Base-by-base conservation (phyloP, 2,329 filamentous ascomycete species). In the Acrocalymma vagum region DNA sequence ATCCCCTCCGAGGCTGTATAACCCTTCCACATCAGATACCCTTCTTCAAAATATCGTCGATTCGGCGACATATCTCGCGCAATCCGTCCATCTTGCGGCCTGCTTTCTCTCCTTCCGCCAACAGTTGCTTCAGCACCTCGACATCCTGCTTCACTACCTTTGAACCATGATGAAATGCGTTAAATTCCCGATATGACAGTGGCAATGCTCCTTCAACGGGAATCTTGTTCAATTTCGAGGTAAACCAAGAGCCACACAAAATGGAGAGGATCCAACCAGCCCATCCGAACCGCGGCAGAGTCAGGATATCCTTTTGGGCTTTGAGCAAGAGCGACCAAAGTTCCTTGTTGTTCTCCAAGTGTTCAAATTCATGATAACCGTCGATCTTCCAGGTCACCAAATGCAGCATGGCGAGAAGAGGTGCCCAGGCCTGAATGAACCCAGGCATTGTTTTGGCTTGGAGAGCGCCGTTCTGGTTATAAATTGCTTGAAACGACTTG, bases 111-210 rank as follows among this genome's bases (percentile, higher is more conserved):
- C 56, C 54, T n/a, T 56, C 50, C 3, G 13, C 31, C 8, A 52
- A 6, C 2, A 58, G 2, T 9, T 54, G 46, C 18, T 55, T 39
- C 16, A 60, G 14, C 9, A 34, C 17, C 17, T 13, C 11, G 5
- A 54, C 14, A 45, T 58, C 54, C 29, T 60, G 54, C 29, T 51
- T 45, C 7, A 36, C 22, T 11, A 56, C 52, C 38, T 60, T 58
- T 2, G 22, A 29, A 3, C 56, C 56, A 44, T 58, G 52, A 30
- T 58, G 54, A 33, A 53, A 56, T 5, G 44, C 46, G 35, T 56
- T 58, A 29, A 58, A 60, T 34, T 56, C 48, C 23, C 48, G 34
- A 15, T 33, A 42, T 7, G 13, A 16, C 22, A 52, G 14, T n/a
- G 52, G 49, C 21, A 33, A 23, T 23, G 48, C 42, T n/a, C 33